These are phyloP conservation scores for Amaranthus palmeri DNA, from an alignment of 148 eudicot genomes.

Conservation along the genomic window DNA sequence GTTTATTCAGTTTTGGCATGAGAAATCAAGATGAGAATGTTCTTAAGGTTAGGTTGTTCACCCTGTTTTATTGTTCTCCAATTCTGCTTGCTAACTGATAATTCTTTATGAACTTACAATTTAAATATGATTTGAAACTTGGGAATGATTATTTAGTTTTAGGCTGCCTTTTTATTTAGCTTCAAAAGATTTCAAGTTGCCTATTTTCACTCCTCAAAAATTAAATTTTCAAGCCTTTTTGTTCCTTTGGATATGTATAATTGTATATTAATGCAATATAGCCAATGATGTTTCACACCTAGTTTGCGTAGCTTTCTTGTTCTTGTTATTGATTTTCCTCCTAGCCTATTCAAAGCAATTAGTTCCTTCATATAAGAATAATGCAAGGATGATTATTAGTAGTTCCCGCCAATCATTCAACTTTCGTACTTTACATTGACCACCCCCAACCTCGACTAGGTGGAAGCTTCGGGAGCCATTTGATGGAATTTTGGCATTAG, in stretches of 20 bases:
- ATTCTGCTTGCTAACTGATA: not conserved
- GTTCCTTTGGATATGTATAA: not conserved
- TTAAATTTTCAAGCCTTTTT: not conserved
- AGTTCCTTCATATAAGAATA: not conserved
- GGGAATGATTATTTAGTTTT: not conserved
- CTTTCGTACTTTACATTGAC: too few species aligned
- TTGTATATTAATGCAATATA: not conserved
- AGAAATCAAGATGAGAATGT: conserved; percentile 45
- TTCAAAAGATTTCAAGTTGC: not conserved
- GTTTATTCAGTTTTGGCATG: conserved; percentile 53
- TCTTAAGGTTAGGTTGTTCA: conserved; percentile 45
- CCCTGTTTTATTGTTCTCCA: not conserved
- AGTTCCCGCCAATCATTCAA: too few species aligned
- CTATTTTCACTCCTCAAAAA: not conserved
- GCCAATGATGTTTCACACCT: not conserved
- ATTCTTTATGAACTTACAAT: conserved; percentile 1
- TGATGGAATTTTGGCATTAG: too few species aligned
- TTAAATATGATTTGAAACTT: not conserved
- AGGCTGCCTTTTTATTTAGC: not conserved
- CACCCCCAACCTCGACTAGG: too few species aligned
- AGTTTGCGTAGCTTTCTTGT: not conserved
- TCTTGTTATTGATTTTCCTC: not conserved
- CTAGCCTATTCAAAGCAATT: not conserved
- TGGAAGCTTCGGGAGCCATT: too few species aligned
- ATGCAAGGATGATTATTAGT: too few species aligned